Evolutionary conservation across 2,329 filamentous ascomycete species (phyloP).

Genomic region (Fusarium devonianum): DNA sequence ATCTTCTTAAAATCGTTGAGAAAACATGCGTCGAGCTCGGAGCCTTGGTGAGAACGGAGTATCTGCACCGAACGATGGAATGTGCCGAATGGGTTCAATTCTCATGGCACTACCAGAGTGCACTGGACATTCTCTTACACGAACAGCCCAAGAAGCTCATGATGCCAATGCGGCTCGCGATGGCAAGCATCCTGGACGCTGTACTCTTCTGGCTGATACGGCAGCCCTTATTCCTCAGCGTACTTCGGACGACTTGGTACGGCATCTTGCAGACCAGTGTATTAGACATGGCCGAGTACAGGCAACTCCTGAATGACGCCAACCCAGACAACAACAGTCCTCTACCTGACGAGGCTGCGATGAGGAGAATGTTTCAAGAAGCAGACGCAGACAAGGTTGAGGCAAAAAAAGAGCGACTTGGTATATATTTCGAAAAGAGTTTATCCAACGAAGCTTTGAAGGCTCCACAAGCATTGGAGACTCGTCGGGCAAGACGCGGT

Average conservation of each 20-base stretch:
- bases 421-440: background rate
- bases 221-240: constrained; percentile 32
- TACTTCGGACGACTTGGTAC: constrained; percentile 41
- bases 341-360: constrained; percentile 25
- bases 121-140: constrained; percentile 42
- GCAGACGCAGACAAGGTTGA: background rate
- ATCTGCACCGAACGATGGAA: constrained; percentile 25
- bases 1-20: constrained; percentile 42
- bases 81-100: constrained; percentile 33
- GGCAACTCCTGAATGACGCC: constrained; percentile 25
- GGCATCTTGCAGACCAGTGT: constrained; percentile 36
- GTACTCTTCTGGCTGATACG: constrained; percentile 41
- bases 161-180: constrained; percentile 43
- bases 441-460: background rate
- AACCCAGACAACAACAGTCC: constrained; percentile 17
- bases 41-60: constrained; percentile 23
- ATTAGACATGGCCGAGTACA: constrained; percentile 40
- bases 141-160: constrained; percentile 37
- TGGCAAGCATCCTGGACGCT: constrained; percentile 44
- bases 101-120: constrained; percentile 40
- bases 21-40: constrained; percentile 38
- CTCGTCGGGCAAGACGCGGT: constrained; percentile 24
- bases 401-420: background rate
- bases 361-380: constrained; percentile 35
- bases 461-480: background rate